Percentiles rank a stretch among this genome's conserved stretches.
phyloP scores from a whole-genome alignment of 2,329 filamentous ascomycete species.

The Hyphodiscus sp. region DNA sequence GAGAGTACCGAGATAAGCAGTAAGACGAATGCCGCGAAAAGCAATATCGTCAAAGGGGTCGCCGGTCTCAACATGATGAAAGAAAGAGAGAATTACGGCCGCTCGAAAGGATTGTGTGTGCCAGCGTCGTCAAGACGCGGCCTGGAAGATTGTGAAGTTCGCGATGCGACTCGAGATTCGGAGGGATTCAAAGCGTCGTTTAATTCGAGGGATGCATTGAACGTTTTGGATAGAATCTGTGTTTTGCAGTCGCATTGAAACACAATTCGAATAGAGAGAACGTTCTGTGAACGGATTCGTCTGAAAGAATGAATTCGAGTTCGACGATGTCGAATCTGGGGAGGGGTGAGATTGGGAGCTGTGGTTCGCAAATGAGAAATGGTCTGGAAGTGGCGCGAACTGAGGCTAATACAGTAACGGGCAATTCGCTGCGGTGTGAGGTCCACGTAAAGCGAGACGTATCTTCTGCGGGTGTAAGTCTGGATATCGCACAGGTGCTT shows the following conservation, averaged over 20 bases:
- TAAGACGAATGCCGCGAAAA: conserved; percentile 78
- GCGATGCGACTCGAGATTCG: conserved; percentile 8
- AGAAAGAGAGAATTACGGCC: conserved; percentile 16
- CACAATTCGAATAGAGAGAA: background rate
- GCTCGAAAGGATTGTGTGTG: conserved; percentile 21
- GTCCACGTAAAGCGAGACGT: background rate
- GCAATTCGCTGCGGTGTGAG: background rate
- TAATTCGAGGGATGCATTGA: conserved; percentile 1
- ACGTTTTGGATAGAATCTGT: background rate
- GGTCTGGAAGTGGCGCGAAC: background rate
- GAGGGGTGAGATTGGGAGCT: background rate
- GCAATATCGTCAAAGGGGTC: conserved; percentile 80
- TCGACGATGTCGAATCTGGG: background rate
- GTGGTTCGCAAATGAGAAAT: background rate
- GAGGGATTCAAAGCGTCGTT: conserved; percentile 2
- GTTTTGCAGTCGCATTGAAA: conserved; percentile 6
- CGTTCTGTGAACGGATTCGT: background rate
- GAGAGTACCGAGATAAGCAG: conserved; percentile 85
- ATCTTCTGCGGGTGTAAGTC: background rate
- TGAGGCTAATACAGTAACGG: conserved; percentile 1
- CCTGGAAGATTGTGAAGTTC: conserved; percentile 11
- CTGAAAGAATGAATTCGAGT: background rate
- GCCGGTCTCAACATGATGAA: conserved; percentile 69
- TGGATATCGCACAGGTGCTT: background rate
- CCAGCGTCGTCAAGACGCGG: conserved; percentile 43